Conservation (phyloP, 2,329 filamentous ascomycete genomes). For the Chrysoporthe deuterocubensis region DNA sequence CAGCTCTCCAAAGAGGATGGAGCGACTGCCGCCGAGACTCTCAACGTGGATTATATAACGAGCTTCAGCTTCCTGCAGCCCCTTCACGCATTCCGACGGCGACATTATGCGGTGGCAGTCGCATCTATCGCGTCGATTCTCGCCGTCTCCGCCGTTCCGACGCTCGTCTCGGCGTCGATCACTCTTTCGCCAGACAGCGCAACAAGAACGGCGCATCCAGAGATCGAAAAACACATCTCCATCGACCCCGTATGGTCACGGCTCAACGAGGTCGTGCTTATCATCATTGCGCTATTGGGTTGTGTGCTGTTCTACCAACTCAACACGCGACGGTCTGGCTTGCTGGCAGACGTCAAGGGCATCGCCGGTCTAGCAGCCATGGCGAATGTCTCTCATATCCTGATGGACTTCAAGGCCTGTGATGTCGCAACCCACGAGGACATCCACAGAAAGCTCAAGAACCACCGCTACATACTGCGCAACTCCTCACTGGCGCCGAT, state of each 20-base stretch:
- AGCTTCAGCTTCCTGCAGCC: conserved; percentile 69
- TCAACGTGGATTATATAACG: conserved; percentile 77
- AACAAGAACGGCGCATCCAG: conserved; percentile 46
- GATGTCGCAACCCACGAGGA: conserved; percentile 68
- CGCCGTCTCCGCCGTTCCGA: conserved; percentile 70
- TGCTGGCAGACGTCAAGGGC: conserved; percentile 70
- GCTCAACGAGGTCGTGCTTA: conserved; percentile 59
- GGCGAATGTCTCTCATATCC: conserved; percentile 65
- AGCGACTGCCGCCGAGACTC: conserved; percentile 65
- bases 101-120: conserved; percentile 70
- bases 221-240: conserved; percentile 55
- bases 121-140: conserved; percentile 68
- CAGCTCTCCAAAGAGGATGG: conserved; percentile 65
- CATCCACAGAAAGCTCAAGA: conserved; percentile 70
- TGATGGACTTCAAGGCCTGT: conserved; percentile 68
- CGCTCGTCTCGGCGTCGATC: conserved; percentile 67
- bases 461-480: conserved; percentile 69
- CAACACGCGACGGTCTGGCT: conserved; percentile 64
- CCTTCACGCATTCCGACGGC: conserved; percentile 62
- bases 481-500: conserved; percentile 74
- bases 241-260: conserved; percentile 65
- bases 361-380: conserved; percentile 76
- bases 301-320: conserved; percentile 64
- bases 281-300: conserved; percentile 62
- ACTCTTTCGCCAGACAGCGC: conserved; percentile 57